A percentile compares a stretch with the other conserved stretches of the same genome.
These are phyloP conservation scores for Oryza longistaminata DNA, from an alignment of 176 grass and related monocot species.

Conservation along the genomic window DNA sequence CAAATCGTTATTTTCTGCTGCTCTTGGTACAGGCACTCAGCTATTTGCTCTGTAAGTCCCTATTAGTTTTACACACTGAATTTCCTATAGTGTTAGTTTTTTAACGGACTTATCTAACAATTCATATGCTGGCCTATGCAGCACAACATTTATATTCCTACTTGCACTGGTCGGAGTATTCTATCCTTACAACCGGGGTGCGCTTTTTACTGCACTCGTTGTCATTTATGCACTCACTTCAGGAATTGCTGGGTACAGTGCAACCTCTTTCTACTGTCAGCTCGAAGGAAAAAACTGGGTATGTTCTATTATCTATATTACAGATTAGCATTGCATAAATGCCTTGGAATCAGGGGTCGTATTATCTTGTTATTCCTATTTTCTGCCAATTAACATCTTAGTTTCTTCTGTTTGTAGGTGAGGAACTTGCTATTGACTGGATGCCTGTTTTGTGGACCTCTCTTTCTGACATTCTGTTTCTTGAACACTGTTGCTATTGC, in stretches of 20 bases:
- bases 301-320: conserved; percentile 26
- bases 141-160: conserved; percentile 96
- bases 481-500: conserved; percentile 93
- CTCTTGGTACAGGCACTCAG: conserved; percentile 90
- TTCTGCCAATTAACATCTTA: background rate
- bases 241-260: conserved; percentile 92
- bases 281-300: conserved; percentile 95
- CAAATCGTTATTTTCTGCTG: conserved; percentile 89
- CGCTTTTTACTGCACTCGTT: conserved; percentile 91
- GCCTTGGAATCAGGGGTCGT: background rate
- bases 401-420: conserved; percentile 53
- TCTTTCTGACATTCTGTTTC: conserved; percentile 96
- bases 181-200: conserved; percentile 97
- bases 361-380: background rate
- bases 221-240: conserved; percentile 98
- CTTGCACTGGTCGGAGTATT: conserved; percentile 93
- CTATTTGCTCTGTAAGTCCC: conserved; percentile 80
- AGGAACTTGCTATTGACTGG: conserved; percentile 94
- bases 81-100: background rate
- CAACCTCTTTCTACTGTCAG: conserved; percentile 91
- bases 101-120: background rate
- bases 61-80: background rate
- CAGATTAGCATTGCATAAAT: background rate
- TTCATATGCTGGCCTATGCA: conserved; percentile 35
- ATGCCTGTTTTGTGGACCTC: conserved; percentile 89